Base-by-base conservation (phyloP, 257 asterid genomes). In the Perilla frutescens region DNA sequence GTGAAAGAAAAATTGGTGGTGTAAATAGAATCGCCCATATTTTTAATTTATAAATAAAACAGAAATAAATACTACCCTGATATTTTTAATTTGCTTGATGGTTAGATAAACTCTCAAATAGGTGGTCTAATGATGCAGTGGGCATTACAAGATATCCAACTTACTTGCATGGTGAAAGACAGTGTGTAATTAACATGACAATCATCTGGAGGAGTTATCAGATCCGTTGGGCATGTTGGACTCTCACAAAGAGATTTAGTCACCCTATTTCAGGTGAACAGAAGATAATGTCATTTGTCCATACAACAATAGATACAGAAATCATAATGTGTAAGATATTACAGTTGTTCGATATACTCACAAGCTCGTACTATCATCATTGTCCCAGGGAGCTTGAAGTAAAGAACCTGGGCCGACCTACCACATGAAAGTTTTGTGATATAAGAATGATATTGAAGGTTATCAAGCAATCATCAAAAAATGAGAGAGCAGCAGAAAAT, bases 321-420 rank as follows among this genome's bases (percentile, higher is more conserved):
- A 62, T 60, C 9, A 72, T 60, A 36, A 53, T 40, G 62, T 26
- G 60, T 11, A 70, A 53, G 73, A 62, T 47, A 70, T 71, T 49
- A 71, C 72, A 51, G 43, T 70, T 36, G 76, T 53, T 49, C 32
- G 70, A 73, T 62, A 70, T 57, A 71, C 89, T 76, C 85, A 93
- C 98, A 74, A 83, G 87, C 81, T 87, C 84, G 85, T 85, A 78
- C 90, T 86, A 77, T 82, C 87, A 73, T 86, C 89, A 81, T 87
- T 86, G 77, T 87, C 96, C 91, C 87, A 80, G 71, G 98, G 98
- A 76, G 98, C 98, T 84, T 93, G 97, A 81, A 93, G 90, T 79
- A 93, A 82, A 76, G 98, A 89, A 69, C 96, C 98, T 37, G 92
- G 94, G 76, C 98, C 97, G 48, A 92, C 96, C 98, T 90, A 79